Base-by-base conservation (phyloP, 83 land plant species). In the Thuja plicata region DNA sequence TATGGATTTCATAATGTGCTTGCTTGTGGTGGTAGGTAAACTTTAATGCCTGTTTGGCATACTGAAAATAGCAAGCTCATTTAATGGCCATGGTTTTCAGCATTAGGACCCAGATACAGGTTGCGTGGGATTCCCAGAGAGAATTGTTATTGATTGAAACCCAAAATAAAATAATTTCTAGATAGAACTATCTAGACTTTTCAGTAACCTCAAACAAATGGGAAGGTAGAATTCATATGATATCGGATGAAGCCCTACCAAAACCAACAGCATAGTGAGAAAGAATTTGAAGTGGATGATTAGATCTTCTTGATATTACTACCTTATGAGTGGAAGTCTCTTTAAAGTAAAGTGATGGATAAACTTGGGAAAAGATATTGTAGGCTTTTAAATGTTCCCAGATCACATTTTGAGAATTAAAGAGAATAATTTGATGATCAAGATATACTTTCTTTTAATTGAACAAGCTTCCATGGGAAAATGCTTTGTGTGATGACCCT, bases 251-350 rank as follows among this genome's bases (percentile, higher is more conserved):
- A 21, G 41, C 46, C 30, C 84, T 27, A 82, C 19, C 32, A 24
- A 17, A 40, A 41, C 5, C 15, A 82, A 82, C 50, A 43, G 30
- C 52, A 2, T 82, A 41, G 50, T 45, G 48, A 45, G 52, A 27
- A 43, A n/a, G 27, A 43, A 43, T 81, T 8, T 45, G 30, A 82
- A 45, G 32, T 82, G 84, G 84, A 50, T 43, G 48, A 9, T 45
- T 82, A 10, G 52, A 32, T 82, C 50, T 82, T 82, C 34, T 82
- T 82, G 48, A 82, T 21, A 27, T 82, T 82, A 41, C 84, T 45
- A 45, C 19, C 10, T 45, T 45, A 43, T 82, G 8, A 43, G 50
- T 10, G 43, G 37, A 37, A 16, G 38, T 78, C 41, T 2, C 82
- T 78, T 21, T 16, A 78, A 37, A 40, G 82, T 78, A 9, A 43